Evolutionary conservation across 768 basidiomycete species (phyloP), one percentile per base, ranked within the genome.

Genomic region (Boletus pseudo-olivaceus): DNA sequence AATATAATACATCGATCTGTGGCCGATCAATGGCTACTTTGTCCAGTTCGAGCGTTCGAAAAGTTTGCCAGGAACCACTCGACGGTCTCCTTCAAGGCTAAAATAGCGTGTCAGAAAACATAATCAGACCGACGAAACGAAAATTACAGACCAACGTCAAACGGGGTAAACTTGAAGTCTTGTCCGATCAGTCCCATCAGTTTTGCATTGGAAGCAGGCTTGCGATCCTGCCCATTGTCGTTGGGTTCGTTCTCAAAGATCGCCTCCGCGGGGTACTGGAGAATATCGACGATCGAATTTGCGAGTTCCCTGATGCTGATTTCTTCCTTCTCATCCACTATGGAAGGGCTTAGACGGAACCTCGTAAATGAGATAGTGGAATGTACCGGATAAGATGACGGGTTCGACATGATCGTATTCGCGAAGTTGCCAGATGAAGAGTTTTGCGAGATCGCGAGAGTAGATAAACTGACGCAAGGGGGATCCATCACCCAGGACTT

Each of bases 401-500:
- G 95, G 95, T 61, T 96, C 93, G 47, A 96, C 88, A 62, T 91
- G 87, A 49, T 94, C 82, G 68, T 98, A 97, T 66, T 96, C 88
- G 42, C 90, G 78, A 59, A 95, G 72, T 78, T 85, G 83, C 93
- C 91, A 94, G 67, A 97, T 88, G 78, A 97, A 96, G 52, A 96
- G 78, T 71, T 92, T 96, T 41, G 94, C 95, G 46, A 98, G 85
- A 73, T 98, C 94, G 47, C 83, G 78, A n/a, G 95, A 97, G 75
- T 93, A 98, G 72, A 97, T 95, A 70, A 98, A 98, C 70, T 98
- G 95, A 17, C 95, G 83, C 34, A 97, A 80, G 7, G 95, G 95
- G 61, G 88, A 92, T 33, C 95, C 95, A 0, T 91, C 88, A 11
- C 95, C 95, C 47, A 85, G 73, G n/a, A 96, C 90, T 48, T 85